Conservation (phyloP, 2,329 filamentous ascomycete species). For the Pyrenochaeta sp. region DNA sequence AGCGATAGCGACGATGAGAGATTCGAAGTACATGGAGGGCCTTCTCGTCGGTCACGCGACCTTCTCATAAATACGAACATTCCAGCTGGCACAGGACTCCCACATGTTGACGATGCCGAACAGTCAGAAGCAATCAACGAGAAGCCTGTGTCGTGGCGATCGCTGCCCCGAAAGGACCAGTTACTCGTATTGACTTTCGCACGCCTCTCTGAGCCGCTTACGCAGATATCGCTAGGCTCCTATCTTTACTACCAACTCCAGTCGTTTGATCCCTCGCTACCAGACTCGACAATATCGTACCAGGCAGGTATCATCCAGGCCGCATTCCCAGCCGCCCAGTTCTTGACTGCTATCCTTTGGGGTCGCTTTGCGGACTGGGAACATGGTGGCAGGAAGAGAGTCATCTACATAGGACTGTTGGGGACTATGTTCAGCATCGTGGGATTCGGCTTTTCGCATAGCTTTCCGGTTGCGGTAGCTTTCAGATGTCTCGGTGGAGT, state of each 20-base stretch:
- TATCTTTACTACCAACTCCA: conserved; percentile 92
- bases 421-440: conserved; percentile 73
- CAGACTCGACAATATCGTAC: conserved; percentile 72
- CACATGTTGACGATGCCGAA: conserved; percentile 32
- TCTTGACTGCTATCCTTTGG: conserved; percentile 84
- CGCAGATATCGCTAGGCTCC: conserved; percentile 69
- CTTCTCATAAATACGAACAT: conserved; percentile 32
- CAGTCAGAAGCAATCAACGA: conserved; percentile 44
- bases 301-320: conserved; percentile 82
- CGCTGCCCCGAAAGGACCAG: conserved; percentile 79
- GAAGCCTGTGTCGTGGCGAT: conserved; percentile 71
- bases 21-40: not conserved
- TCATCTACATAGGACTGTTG: conserved; percentile 77
- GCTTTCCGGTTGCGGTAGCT: conserved; percentile 68
- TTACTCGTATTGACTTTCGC: conserved; percentile 80
- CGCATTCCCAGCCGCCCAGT: conserved; percentile 83
- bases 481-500: conserved; percentile 73
- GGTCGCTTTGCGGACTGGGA: conserved; percentile 74
- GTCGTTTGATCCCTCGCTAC: conserved; percentile 71
- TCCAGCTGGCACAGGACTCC: conserved; percentile 20
- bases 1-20: conserved; percentile 6
- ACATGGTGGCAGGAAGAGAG: conserved; percentile 73
- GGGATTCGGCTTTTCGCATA: conserved; percentile 74
- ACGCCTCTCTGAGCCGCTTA: conserved; percentile 81
- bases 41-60: conserved; percentile 12